Conservation (phyloP, 1,284 basidiomycete genomes). For the Apiotrichum akiyoshidainum region DNA sequence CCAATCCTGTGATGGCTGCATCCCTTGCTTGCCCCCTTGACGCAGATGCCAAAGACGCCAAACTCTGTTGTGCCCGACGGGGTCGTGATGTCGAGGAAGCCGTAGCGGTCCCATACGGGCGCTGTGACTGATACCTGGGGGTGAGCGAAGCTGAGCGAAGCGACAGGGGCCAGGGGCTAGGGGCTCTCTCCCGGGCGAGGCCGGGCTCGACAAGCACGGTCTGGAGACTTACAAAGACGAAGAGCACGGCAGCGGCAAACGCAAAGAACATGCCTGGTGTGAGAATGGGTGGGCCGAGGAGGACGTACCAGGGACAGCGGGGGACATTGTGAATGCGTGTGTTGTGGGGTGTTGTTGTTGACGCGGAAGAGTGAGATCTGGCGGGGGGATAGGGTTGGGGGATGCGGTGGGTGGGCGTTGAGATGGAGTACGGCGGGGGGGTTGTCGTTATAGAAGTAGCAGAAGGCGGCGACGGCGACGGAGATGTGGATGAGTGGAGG, state of each 20-base stretch:
- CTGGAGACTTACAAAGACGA: constrained; percentile 21
- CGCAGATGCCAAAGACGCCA: constrained; percentile 69
- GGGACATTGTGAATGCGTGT: not conserved
- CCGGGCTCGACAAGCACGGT: too few species aligned
- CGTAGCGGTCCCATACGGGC: constrained; percentile 68
- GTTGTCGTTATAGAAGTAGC: too few species aligned
- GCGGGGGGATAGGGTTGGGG: too few species aligned
- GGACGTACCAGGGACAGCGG: not conserved
- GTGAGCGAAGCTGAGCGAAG: constrained; percentile 44
- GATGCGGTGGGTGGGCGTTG: too few species aligned
- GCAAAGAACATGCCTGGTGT: constrained; percentile 38
- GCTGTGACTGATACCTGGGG: constrained; percentile 61
- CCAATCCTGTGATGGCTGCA: constrained; percentile 35
- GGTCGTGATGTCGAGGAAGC: constrained; percentile 61
- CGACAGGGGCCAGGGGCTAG: not conserved
- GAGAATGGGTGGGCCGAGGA: not conserved
- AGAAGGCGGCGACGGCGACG: too few species aligned
- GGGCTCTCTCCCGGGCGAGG: too few species aligned
- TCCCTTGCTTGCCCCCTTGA: constrained; percentile 55
- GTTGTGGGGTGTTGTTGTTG: too few species aligned
- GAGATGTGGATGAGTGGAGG: too few species aligned
- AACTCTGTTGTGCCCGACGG: constrained; percentile 55
- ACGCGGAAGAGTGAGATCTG: too few species aligned
- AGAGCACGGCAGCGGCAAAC: constrained; percentile 32
- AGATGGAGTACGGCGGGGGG: too few species aligned